Percentiles rank a stretch among this genome's conserved stretches.
Conservation (phyloP, 148 eudicot species). For the Camellia sinensis region DNA sequence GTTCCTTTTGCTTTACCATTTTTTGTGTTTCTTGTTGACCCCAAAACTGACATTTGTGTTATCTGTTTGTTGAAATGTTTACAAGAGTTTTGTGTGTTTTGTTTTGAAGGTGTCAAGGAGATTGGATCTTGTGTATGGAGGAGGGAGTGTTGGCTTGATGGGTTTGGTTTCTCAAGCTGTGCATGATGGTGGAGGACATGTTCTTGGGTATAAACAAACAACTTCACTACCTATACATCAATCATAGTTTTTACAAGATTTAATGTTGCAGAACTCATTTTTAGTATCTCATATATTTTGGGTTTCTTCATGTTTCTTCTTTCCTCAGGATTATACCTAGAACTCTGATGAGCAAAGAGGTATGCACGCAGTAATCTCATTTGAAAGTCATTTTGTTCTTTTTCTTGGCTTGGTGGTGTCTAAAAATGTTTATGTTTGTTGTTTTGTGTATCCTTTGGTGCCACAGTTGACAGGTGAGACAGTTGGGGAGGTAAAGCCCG, state of each 20-base stretch:
- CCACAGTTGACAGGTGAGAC: constrained; percentile 60
- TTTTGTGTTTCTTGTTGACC: neutral
- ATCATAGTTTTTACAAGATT: neutral
- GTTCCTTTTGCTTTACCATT: neutral
- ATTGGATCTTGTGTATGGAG: constrained; percentile 70
- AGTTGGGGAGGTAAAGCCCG: constrained; percentile 56
- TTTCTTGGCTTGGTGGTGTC: neutral
- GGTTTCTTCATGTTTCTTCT: neutral
- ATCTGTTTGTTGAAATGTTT: neutral
- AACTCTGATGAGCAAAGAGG: constrained; percentile 55
- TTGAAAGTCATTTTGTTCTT: neutral
- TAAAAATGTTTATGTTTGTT: neutral
- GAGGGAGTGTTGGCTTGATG: constrained; percentile 77
- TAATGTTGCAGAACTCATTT: neutral
- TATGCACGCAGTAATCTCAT: neutral
- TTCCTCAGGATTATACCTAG: constrained; percentile 42
- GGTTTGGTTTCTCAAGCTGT: constrained; percentile 69
- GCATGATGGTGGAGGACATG: constrained; percentile 65
- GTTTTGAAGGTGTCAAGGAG: constrained; percentile 44
- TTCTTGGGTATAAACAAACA: constrained; percentile 44
- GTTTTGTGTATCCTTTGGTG: neutral
- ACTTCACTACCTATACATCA: neutral
- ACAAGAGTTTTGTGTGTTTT: neutral
- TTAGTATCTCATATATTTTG: neutral
- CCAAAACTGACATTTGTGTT: neutral